These are phyloP conservation scores for Physcomitrium patens DNA, from an alignment of 225 moss, liverwort and hornwort genomes.

Conservation along the genomic window DNA sequence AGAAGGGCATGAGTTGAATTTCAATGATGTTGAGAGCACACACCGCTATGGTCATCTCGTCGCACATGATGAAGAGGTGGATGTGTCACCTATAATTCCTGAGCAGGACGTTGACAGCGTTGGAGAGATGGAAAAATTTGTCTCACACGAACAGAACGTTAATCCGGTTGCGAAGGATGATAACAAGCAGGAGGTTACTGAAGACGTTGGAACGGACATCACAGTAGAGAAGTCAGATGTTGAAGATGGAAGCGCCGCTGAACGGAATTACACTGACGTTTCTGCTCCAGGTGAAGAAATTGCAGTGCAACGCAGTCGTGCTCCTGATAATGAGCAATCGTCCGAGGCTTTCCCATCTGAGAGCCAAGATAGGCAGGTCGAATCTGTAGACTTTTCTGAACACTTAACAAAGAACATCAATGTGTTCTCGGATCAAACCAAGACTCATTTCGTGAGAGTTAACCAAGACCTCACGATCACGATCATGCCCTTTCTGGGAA, in stretches of 20 bases:
- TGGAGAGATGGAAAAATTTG: neutral
- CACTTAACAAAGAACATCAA: conserved; percentile 31
- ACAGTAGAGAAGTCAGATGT: neutral
- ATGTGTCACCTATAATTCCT: neutral
- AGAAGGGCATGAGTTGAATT: neutral
- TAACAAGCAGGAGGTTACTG: neutral
- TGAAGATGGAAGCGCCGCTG: neutral
- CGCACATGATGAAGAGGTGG: neutral
- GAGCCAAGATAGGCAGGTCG: conserved; percentile 29
- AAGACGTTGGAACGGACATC: conserved; percentile 9
- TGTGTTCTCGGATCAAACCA: too few species aligned
- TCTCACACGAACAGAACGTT: neutral
- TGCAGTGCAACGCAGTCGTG: conserved; percentile 40
- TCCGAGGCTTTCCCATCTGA: conserved; percentile 36
- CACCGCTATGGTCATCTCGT: neutral
- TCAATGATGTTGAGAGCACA: neutral
- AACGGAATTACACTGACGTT: neutral
- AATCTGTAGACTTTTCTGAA: conserved; percentile 48
- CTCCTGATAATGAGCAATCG: conserved; percentile 44
- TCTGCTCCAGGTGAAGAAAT: conserved; percentile 3
- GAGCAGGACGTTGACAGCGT: neutral
- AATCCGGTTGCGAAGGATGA: conserved; percentile 13
- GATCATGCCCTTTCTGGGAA: too few species aligned
- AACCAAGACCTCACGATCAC: too few species aligned
- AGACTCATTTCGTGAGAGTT: too few species aligned